Evolutionary conservation across 768 basidiomycete species (phyloP).

Genomic region (Amanita molliuscula): DNA sequence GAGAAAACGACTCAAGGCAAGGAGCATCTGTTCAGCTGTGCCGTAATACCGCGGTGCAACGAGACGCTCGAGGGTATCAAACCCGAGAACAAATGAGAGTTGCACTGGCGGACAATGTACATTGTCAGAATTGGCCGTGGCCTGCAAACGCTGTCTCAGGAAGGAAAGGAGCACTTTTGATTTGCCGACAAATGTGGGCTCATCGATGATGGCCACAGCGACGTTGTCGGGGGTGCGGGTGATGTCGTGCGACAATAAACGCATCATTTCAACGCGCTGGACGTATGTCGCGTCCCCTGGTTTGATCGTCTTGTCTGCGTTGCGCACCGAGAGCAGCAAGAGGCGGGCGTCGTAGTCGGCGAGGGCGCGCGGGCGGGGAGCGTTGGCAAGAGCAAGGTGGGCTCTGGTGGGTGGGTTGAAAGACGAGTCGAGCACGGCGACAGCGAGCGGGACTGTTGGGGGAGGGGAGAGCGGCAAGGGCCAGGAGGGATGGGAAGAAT

Average conservation of each 20-base stretch:
- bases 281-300: conserved; percentile 59
- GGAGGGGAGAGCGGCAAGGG: conserved; percentile 31
- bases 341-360: conserved; percentile 61
- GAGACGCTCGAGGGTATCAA: conserved; percentile 79
- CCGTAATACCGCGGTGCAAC: conserved; percentile 69
- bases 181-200: conserved; percentile 86
- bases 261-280: conserved; percentile 88
- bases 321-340: conserved; percentile 74
- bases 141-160: conserved; percentile 27
- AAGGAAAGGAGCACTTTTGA: conserved; percentile 45
- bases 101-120: conserved; percentile 17
- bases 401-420: conserved; percentile 90
- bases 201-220: conserved; percentile 75
- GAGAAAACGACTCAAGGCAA: conserved; percentile 49
- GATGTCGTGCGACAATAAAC: conserved; percentile 46
- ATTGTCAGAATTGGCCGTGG: conserved; percentile 9
- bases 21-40: conserved; percentile 41
- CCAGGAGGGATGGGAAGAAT: conserved; percentile 53
- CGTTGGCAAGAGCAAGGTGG: conserved; percentile 67
- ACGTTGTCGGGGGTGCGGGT: conserved; percentile 30
- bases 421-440: conserved; percentile 82
- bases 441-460: conserved; percentile 22
- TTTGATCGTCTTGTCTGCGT: conserved; percentile 74
- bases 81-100: conserved; percentile 68
- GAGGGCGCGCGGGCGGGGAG: conserved; percentile 17